Base-by-base conservation (phyloP, 805 yeast genomes). In the Ogataea trehaloabstinens region DNA sequence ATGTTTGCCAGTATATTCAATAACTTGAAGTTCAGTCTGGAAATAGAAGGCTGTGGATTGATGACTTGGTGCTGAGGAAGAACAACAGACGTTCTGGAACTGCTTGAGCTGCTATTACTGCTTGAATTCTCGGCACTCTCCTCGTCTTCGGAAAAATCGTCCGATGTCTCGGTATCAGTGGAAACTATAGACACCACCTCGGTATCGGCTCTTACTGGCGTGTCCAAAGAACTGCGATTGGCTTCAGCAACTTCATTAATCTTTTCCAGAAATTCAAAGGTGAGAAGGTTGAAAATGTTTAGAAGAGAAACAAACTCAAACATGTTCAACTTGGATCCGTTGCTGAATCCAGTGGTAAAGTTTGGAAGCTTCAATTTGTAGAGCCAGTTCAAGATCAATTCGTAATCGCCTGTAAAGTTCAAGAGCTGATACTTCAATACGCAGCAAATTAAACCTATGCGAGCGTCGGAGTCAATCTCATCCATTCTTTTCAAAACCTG, bases 281-380 rank as follows among this genome's bases (percentile, higher is more conserved):
- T 37, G 3, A 56, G 34, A 8, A 39, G 30, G 28, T 51, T 44
- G 35, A 53, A 42, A 8, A 56, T 50, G 29, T 46, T 53, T 7
- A 53, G 41, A 25, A 58, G 43, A 2, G 57, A 41, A 7, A 52
- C 58, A 44, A 60, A 60, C 29, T 49, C 52, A 40, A 58, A 56
- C 15, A 45, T 30, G 16, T 45, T 45, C 38, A 59, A 34, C 13
- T 44, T 44, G n/a, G 52, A 46, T n/a, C 54, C 56, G n/a, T 40
- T 18, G 11, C 28, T 35, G 36, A 44, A 52, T 24, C 39, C 31
- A 13, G 41, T 40, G 1, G 55, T 46, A 41, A 52, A 51, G 34
- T 51, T 49, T 10, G 61, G 55, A 1, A 59, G 34, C 13, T 43
- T 44, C 35, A 59, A 36, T 34, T 55, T 53, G 13, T 45, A 43